Percentiles rank a stretch among this genome's conserved stretches.
phyloP scores from a whole-genome alignment of 1,139 yeast genomes.

The Pichia sp. region DNA sequence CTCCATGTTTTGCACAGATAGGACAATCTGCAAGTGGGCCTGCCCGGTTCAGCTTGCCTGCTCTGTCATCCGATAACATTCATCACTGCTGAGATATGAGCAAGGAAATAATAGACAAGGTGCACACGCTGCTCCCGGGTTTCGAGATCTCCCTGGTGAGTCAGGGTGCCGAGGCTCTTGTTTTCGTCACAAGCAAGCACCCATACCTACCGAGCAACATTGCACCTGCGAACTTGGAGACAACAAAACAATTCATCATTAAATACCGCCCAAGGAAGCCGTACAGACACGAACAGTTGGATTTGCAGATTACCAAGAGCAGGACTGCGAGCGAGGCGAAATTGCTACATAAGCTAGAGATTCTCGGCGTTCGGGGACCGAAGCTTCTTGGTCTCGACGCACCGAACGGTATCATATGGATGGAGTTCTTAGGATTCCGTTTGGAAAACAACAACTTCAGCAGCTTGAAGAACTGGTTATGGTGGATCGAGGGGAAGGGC shows the following conservation, averaged over 20 bases:
- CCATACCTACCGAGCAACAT: constrained; percentile 50
- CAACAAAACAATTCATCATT: constrained; percentile 47
- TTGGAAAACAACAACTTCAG: constrained; percentile 48
- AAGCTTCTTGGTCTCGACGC: constrained; percentile 66
- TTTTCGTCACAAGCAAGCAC: constrained; percentile 59
- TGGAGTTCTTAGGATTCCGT: constrained; percentile 64
- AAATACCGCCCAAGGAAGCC: constrained; percentile 87
- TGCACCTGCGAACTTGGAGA: constrained; percentile 26
- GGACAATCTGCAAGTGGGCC: background rate
- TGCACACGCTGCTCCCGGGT: constrained; percentile 41
- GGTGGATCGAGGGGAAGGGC: constrained; percentile 49
- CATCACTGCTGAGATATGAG: constrained; percentile 36
- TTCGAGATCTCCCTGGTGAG: constrained; percentile 56
- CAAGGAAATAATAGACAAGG: constrained; percentile 38
- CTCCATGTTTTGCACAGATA: background rate
- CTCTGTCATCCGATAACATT: background rate
- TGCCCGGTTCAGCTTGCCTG: background rate
- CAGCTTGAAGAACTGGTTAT: constrained; percentile 66
- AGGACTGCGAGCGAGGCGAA: constrained; percentile 85
- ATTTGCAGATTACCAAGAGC: constrained; percentile 67
- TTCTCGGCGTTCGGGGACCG: constrained; percentile 63
- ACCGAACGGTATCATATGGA: constrained; percentile 80
- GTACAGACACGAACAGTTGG: constrained; percentile 83
- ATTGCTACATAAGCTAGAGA: constrained; percentile 57
- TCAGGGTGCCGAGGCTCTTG: constrained; percentile 96